Evolutionary conservation across 352 stramenopile genomes (phyloP).

Genomic region (Phytopythium delawarense): DNA sequence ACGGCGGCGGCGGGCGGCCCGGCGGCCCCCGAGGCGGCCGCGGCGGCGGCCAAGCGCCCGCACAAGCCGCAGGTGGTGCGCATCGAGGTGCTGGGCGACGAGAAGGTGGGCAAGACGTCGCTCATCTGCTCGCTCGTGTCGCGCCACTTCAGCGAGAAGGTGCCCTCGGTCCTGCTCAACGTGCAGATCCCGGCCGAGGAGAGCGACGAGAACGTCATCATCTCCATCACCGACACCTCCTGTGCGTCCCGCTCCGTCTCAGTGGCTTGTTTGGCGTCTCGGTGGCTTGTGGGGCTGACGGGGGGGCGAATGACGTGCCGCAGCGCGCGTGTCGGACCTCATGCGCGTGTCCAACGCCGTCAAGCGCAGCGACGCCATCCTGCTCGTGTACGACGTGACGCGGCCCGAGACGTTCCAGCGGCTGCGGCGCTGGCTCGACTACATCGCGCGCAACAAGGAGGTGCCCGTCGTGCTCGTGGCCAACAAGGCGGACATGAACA

Average conservation of each 20-base stretch:
- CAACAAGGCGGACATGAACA: slow-evolving; percentile 87
- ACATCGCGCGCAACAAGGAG: slow-evolving; percentile 84
- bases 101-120: slow-evolving; percentile 90
- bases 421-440: slow-evolving; percentile 78
- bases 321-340: slow-evolving; percentile 73
- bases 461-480: slow-evolving; percentile 85
- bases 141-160: slow-evolving; percentile 85
- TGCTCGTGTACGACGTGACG: slow-evolving; percentile 86
- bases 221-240: slow-evolving; percentile 88
- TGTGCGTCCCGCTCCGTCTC: slow-evolving; percentile 30
- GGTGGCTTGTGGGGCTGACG: background rate
- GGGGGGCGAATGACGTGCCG: background rate
- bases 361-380: slow-evolving; percentile 82
- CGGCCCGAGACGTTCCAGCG: slow-evolving; percentile 84
- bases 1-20: slow-evolving; percentile 20
- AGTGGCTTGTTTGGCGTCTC: background rate
- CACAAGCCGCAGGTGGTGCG: slow-evolving; percentile 80
- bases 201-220: slow-evolving; percentile 87
- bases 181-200: slow-evolving; percentile 87
- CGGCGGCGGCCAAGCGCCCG: slow-evolving; percentile 41
- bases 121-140: slow-evolving; percentile 89
- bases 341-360: slow-evolving; percentile 82
- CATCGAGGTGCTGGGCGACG: slow-evolving; percentile 87
- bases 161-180: slow-evolving; percentile 82
- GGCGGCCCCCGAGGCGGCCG: slow-evolving; percentile 15